Evolutionary conservation across 108 stramenopile genomes (phyloP), one percentile per base, ranked within the genome.

Genomic region (Cyclotella kingstonii): DNA sequence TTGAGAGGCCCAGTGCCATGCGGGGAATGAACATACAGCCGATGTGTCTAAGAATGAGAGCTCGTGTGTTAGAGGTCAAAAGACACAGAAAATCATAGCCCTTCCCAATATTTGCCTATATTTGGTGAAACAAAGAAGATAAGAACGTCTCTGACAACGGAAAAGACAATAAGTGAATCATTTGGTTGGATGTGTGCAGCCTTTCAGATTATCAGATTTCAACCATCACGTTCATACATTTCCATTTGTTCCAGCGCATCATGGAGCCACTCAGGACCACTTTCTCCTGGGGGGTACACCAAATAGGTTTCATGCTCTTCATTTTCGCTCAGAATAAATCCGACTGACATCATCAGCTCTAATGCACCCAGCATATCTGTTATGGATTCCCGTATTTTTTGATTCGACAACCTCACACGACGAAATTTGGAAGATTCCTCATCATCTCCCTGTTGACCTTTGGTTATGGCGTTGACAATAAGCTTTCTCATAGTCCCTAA

Each of bases 341-440:
- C 87, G 26, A 76, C 63, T 0, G 64, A 35, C 68, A 89, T 53
- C 84, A 92, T 81, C 12, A 92, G 35, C 26, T 89, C 85, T 40
- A 92, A 54, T 22, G 78, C 87, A 17, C 91, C 91, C 3, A 73
- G 45, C 35, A 87, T 48, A 57, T 89, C 81, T 15, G 83, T 73
- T 27, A 92, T 68, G 2, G 84, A 76, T 10, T 84, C 85, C 34
- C 84, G 81, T 55, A 92, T 92, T 66, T 89, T 92, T 10, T 85
- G 48, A 69, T 92, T 92, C 18, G 79, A 70, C 41, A 92, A 41
- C 38, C 91, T 70, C 3, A 92, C 87, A 12, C 79, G 69, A 5
- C 85, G 77, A 59, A 86, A 91, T 63, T 91, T 91, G 12, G 81
- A 76, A 4, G 76, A 71, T 0, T 64, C 28, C 38, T 81, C 83